Evolutionary conservation across 768 basidiomycete genomes (phyloP).

Genomic region (Dacryopinax primogenitus): DNA sequence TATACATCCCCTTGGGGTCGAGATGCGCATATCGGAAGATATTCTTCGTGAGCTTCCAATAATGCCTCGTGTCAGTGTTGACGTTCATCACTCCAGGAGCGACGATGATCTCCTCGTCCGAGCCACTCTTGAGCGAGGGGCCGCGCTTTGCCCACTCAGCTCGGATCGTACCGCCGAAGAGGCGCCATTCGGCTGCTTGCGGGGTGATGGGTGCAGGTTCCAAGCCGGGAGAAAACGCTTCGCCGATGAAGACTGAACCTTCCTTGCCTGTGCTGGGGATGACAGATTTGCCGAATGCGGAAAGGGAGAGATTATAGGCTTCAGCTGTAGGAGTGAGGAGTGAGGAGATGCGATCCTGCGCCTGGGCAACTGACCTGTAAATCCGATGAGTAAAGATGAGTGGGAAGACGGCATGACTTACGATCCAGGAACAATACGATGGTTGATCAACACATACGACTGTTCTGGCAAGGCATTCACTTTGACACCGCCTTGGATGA

Average conservation of each 20-base stretch:
- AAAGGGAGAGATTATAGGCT: constrained; percentile 46
- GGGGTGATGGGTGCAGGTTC: constrained; percentile 61
- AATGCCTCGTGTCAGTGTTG: constrained; percentile 38
- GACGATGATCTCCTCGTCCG: constrained; percentile 20
- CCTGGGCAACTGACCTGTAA: constrained; percentile 32
- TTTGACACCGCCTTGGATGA: constrained; percentile 40
- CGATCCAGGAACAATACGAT: constrained; percentile 55
- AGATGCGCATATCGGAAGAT: constrained; percentile 50
- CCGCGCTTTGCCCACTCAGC: constrained; percentile 25
- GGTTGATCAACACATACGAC: constrained; percentile 53
- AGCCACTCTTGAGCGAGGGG: background rate
- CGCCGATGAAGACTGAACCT: constrained; percentile 40
- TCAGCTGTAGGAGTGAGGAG: constrained; percentile 36
- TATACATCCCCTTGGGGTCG: constrained; percentile 21
- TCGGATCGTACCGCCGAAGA: constrained; percentile 54
- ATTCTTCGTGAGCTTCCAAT: constrained; percentile 39
- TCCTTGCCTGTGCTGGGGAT: constrained; percentile 28
- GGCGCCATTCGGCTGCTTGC: constrained; percentile 33
- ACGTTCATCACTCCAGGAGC: constrained; percentile 29
- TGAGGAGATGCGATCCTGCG: constrained; percentile 34
- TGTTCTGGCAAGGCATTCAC: constrained; percentile 68
- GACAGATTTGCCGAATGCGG: constrained; percentile 38
- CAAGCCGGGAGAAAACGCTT: constrained; percentile 38
- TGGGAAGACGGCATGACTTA: constrained; percentile 18
- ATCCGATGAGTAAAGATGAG: background rate